Conservation (phyloP, 495 filamentous ascomycete species). For the Neurospora sublineolata region DNA sequence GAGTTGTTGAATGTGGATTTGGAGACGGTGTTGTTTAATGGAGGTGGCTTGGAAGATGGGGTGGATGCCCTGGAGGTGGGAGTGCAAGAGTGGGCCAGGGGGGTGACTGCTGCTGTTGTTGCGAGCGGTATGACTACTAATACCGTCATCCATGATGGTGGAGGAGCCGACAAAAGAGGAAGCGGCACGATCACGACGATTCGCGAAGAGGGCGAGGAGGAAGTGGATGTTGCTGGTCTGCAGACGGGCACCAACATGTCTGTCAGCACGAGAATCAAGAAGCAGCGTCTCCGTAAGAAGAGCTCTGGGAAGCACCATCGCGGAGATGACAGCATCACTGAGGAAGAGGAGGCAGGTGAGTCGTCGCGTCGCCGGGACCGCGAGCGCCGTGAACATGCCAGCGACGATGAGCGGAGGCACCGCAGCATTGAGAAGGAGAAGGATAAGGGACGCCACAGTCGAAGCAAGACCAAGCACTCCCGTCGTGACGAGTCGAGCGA, state of each 20-base stretch:
- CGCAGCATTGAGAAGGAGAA: slow-evolving; percentile 4
- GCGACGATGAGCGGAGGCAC: slow-evolving; percentile 6
- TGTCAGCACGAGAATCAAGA: slow-evolving; percentile 37
- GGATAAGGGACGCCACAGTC: slow-evolving; percentile 15
- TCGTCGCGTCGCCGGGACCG: slow-evolving; percentile 11
- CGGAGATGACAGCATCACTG: background rate
- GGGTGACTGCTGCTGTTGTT: slow-evolving; percentile 34
- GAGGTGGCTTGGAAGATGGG: slow-evolving; percentile 23
- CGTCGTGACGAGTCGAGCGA: slow-evolving; percentile 19
- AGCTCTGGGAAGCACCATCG: slow-evolving; percentile 23
- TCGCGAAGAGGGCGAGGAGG: slow-evolving; percentile 10
- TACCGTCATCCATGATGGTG: slow-evolving; percentile 7
- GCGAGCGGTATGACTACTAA: slow-evolving; percentile 11
- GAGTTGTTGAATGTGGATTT: slow-evolving; percentile 33
- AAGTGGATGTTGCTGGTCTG: background rate
- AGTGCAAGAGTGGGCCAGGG: slow-evolving; percentile 38
- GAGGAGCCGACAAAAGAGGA: slow-evolving; percentile 10
- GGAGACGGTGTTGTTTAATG: slow-evolving; percentile 20
- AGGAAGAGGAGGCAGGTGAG: slow-evolving; percentile 8
- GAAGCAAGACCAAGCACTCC: slow-evolving; percentile 22
- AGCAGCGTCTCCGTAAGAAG: slow-evolving; percentile 33
- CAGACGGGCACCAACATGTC: slow-evolving; percentile 26
- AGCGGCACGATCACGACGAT: slow-evolving; percentile 5
- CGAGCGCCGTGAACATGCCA: slow-evolving; percentile 9
- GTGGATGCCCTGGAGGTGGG: slow-evolving; percentile 20